Conservation (phyloP, 208 protist genomes). For the Vickermania spadyakhi region DNA sequence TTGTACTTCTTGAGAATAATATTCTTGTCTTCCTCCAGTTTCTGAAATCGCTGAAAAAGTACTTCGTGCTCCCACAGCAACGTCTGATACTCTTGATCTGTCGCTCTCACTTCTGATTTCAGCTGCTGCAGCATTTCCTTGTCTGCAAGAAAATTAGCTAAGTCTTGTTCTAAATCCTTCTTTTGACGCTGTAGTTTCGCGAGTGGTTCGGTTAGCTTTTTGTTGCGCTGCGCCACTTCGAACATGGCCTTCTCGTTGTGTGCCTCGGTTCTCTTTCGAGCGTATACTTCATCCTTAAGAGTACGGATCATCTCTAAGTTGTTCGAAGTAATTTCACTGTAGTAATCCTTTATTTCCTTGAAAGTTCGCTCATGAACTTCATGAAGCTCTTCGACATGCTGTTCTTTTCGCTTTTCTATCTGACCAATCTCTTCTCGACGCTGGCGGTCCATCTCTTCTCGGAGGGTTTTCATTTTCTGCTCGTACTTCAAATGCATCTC, state of each 20-base stretch:
- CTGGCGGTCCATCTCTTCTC: constrained; percentile 88
- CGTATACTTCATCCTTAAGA: constrained; percentile 94
- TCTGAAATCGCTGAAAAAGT: constrained; percentile 87
- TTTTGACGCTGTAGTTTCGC: constrained; percentile 85
- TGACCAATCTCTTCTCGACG: constrained; percentile 90
- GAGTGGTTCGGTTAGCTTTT: constrained; percentile 94
- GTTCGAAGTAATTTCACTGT: constrained; percentile 98
- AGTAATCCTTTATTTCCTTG: constrained; percentile 97
- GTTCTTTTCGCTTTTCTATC: constrained; percentile 95
- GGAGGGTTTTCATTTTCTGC: constrained; percentile 82
- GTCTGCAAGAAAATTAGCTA: constrained; percentile 88
- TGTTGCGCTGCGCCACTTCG: constrained; percentile 96
- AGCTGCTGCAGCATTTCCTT: constrained; percentile 74
- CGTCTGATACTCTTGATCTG: constrained; percentile 85
- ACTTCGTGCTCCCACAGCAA: constrained; percentile 95
- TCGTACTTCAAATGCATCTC: constrained; percentile 94
- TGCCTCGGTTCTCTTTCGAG: constrained; percentile 91
- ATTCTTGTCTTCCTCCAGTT: constrained; percentile 92
- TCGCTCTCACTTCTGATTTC: constrained; percentile 60
- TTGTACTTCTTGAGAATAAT: constrained; percentile 94
- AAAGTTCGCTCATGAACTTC: constrained; percentile 94
- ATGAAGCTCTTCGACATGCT: constrained; percentile 93
- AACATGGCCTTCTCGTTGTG: constrained; percentile 97
- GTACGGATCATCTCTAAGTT: constrained; percentile 98
- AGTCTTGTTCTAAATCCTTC: constrained; percentile 85